Conservation (phyloP, 305 asterid species). For the Solanum aculeatissimum region DNA sequence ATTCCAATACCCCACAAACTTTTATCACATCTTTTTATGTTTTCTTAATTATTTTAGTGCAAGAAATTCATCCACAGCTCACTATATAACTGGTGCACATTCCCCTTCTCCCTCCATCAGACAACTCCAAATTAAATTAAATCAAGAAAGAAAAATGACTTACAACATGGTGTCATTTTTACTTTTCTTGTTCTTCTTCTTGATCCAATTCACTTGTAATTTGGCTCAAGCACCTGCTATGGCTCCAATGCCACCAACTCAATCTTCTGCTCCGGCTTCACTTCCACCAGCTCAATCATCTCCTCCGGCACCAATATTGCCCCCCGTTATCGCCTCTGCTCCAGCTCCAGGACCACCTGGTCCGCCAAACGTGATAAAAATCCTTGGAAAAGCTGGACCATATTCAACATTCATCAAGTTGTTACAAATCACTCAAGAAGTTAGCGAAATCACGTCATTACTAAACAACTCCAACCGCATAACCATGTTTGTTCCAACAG, state of each 20-base stretch:
- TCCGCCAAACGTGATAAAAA: constrained; percentile 25
- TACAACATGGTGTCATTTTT: neutral
- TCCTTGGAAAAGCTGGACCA: constrained; percentile 32
- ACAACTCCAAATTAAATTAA: neutral
- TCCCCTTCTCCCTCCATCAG: neutral
- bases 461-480: constrained; percentile 43
- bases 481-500: constrained; percentile 44
- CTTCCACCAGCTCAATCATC: neutral
- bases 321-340: neutral
- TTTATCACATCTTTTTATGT: neutral
- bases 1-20: neutral
- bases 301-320: neutral
- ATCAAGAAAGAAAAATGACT: constrained; percentile 8
- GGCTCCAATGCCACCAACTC: constrained; percentile 7
- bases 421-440: constrained; percentile 25
- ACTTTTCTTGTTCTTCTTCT: constrained; percentile 11
- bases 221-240: constrained; percentile 27
- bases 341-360: constrained; percentile 1
- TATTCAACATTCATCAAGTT: constrained; percentile 26
- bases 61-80: neutral
- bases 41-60: neutral
- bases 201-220: neutral
- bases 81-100: neutral
- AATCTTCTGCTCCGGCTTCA: no score
- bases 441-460: constrained; percentile 19